Evolutionary conservation across 306 rosid genomes (phyloP), one percentile per base, ranked within the genome.

Genomic region (Gastrolobium villosum): DNA sequence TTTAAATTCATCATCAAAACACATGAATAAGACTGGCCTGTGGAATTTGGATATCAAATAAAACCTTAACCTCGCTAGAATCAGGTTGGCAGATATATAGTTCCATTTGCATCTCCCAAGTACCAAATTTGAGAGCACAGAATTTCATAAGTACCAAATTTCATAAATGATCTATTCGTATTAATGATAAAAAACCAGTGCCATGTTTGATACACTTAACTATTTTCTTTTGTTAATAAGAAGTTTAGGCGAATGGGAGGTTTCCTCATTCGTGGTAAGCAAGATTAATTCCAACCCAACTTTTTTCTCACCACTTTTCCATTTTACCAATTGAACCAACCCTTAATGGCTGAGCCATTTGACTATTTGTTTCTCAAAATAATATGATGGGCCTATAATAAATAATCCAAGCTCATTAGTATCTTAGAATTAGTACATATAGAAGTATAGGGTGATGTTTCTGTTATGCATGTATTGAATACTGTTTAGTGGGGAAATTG

Each of bases 91-190:
- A 40, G 43, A 10, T 65, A 43, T 9, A 43, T 41, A 4, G 36
- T 65, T 65, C 53, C 71, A 43, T 65, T 65, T 65, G 54, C 52
- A 41, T 15, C 53, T 43, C 39, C 36, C 37, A 65, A 14, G 49
- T 39, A 39, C 5, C 30, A 64, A 64, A 35, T 14, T 20, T 43
- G 52, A 37, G 41, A 35, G 63, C n/a, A 28, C 48, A 43, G 11
- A 75, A 6, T 63, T 48, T 15, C 14, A 31, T 45, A 13, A 8
- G 45, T 41, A 34, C 60, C 59, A 43, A 13, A 31, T 4, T 20
- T 54, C 26, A 20, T 20, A 20, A 0, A 20, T 20, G 26, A 20
- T 20, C 26, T 20, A 20, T 20, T 20, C 26, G 26, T 20, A 20
- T 20, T 20, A 20, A 20, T 20, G 26, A 20, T 20, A 20, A 20